Evolutionary conservation across 2,329 filamentous ascomycete genomes (phyloP).

Genomic region (Pyricularia sp.): DNA sequence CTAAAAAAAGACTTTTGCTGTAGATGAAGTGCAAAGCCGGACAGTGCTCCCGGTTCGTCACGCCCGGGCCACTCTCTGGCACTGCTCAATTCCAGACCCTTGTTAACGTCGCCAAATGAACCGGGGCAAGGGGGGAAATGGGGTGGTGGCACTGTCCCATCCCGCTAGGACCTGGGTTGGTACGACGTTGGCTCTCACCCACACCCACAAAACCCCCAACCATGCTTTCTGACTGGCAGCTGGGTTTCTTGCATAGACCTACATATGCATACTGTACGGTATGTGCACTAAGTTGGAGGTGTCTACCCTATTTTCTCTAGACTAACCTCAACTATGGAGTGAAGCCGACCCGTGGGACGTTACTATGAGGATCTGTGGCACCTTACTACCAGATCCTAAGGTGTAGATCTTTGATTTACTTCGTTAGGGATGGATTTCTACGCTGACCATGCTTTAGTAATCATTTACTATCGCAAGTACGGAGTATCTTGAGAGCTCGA

Average conservation of each 20-base stretch:
- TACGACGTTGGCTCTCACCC: not conserved
- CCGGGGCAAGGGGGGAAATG: not conserved
- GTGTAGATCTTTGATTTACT: not conserved
- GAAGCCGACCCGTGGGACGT: not conserved
- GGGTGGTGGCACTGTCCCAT: not conserved
- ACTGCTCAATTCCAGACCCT: not conserved
- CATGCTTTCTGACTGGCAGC: not conserved
- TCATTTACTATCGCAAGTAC: not conserved
- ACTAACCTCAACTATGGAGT: not conserved
- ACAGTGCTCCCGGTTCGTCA: not conserved
- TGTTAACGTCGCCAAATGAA: not conserved
- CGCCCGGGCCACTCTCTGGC: not conserved
- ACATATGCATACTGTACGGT: not conserved
- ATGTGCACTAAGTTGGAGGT: not conserved
- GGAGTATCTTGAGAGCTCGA: not conserved
- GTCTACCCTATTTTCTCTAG: not conserved
- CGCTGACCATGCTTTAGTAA: not conserved
- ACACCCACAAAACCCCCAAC: not conserved
- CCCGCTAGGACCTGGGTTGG: not conserved
- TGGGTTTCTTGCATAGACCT: not conserved
- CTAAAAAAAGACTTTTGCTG: not conserved
- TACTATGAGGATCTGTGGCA: not conserved
- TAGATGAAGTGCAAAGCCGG: not conserved
- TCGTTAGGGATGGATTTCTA: not conserved
- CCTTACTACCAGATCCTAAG: not conserved